phyloP scores from a whole-genome alignment of 352 stramenopile species.

The Globisporangium spinosum region DNA sequence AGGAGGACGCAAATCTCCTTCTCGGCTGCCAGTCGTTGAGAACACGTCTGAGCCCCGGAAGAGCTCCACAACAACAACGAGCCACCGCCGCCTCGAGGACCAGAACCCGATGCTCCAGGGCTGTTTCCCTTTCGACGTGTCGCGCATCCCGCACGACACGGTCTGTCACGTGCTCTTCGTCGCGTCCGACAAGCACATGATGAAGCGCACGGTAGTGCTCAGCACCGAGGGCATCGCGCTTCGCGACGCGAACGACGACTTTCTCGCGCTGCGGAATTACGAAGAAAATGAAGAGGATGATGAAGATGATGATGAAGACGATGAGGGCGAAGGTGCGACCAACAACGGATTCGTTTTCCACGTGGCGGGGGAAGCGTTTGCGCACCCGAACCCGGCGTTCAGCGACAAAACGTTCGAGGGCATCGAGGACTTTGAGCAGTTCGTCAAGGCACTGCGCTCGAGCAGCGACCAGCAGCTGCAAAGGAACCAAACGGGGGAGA shows the following conservation, averaged over 20 bases:
- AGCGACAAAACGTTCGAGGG: constrained; percentile 42
- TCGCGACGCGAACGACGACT: constrained; percentile 22
- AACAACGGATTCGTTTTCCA: constrained; percentile 35
- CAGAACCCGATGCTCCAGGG: constrained; percentile 29
- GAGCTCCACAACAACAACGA: background rate
- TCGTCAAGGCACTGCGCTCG: constrained; percentile 40
- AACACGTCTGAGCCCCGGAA: background rate
- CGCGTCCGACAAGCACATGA: constrained; percentile 49
- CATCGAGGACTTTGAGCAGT: constrained; percentile 47
- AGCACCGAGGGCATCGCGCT: constrained; percentile 49
- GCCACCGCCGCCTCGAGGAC: constrained; percentile 23
- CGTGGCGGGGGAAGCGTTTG: constrained; percentile 53
- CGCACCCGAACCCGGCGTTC: constrained; percentile 46
- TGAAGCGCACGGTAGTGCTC: constrained; percentile 54
- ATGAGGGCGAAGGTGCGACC: constrained; percentile 11
- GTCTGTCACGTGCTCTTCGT: constrained; percentile 62
- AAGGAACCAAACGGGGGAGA: background rate
- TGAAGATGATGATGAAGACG: constrained; percentile 24
- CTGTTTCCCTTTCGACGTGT: constrained; percentile 39
- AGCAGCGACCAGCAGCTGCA: constrained; percentile 7
- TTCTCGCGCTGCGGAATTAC: constrained; percentile 20
- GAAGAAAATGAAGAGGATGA: constrained; percentile 18
- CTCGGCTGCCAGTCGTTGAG: background rate
- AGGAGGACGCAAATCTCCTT: background rate
- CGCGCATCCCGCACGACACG: constrained; percentile 35